Evolutionary conservation across 2,329 filamentous ascomycete genomes (phyloP).

Genomic region (Chalara sp.): DNA sequence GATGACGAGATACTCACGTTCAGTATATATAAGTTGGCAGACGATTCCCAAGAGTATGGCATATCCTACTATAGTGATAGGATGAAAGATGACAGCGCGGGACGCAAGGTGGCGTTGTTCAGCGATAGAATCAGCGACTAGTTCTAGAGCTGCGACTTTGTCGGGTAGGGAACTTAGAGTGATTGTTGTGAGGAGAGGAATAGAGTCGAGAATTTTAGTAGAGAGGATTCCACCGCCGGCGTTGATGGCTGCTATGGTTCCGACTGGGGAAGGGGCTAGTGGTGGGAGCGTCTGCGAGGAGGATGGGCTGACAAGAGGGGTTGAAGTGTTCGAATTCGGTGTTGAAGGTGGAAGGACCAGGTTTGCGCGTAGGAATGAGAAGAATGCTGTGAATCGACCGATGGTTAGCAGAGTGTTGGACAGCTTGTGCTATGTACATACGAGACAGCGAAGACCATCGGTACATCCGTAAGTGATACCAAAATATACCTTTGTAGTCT

Average conservation of each 20-base stretch:
- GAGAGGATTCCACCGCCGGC: slow-evolving; percentile 20
- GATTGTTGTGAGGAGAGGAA: slow-evolving; percentile 59
- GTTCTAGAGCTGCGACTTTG: slow-evolving; percentile 59
- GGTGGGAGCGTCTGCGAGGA: slow-evolving; percentile 31
- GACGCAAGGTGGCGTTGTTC: slow-evolving; percentile 62
- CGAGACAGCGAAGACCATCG: no score
- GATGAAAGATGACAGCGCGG: slow-evolving; percentile 36
- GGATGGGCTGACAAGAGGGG: slow-evolving; percentile 55
- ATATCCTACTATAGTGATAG: slow-evolving; percentile 44
- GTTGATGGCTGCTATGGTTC: slow-evolving; percentile 28
- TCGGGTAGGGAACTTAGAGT: slow-evolving; percentile 48
- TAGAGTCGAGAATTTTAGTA: no score
- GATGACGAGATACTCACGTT: slow-evolving; percentile 43
- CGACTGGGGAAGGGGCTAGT: slow-evolving; percentile 31
- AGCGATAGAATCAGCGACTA: slow-evolving; percentile 75
- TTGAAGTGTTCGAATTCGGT: slow-evolving; percentile 51
- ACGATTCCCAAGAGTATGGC: slow-evolving; percentile 36
- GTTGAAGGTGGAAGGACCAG: slow-evolving; percentile 39
- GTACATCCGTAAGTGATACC: no score
- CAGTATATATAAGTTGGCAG: slow-evolving; percentile 35
- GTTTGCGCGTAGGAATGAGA: no score
- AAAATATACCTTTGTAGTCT: no score
- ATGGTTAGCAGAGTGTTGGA: no score
- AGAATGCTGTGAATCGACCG: no score
- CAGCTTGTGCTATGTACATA: no score